Percentiles rank a stretch among this genome's conserved stretches.
Conservation (phyloP, 2,329 filamentous ascomycete species). For the Sporothrix protearum region DNA sequence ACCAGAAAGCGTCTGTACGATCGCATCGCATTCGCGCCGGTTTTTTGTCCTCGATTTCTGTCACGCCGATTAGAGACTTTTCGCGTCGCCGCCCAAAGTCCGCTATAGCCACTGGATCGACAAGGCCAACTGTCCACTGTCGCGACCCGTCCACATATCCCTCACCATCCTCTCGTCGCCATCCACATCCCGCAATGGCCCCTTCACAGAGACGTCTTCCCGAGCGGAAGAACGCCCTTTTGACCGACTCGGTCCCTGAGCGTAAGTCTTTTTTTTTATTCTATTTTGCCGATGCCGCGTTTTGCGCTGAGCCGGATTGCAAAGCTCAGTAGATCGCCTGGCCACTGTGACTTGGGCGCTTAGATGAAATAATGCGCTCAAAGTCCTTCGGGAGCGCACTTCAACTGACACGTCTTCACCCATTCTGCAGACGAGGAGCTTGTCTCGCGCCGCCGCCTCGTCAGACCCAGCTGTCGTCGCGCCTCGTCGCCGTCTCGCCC, state of each 20-base stretch:
- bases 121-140: conserved; percentile 16
- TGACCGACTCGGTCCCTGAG: conserved; percentile 50
- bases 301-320: not conserved
- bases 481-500: conserved; percentile 64
- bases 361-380: not conserved
- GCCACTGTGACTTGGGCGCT: not conserved
- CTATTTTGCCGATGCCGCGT: not conserved
- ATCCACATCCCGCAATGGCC: conserved; percentile 28
- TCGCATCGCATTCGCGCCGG: not conserved
- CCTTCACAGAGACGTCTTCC: conserved; percentile 36
- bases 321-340: not conserved
- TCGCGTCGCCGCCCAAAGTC: conserved; percentile 12
- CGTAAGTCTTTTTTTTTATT: conserved; percentile 39
- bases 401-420: not conserved
- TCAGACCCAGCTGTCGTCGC: conserved; percentile 84
- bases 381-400: not conserved
- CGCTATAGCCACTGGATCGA: not conserved
- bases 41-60: not conserved
- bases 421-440: conserved; percentile 61
- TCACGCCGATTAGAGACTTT: conserved; percentile 7
- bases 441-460: conserved; percentile 78
- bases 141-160: not conserved
- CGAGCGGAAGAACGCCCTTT: conserved; percentile 51
- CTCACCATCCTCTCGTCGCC: not conserved
- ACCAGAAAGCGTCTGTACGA: not conserved